Evolutionary conservation across 2,329 filamentous ascomycete species (phyloP), one percentile per base, ranked within the genome.

Genomic region (Diplodia sapinea): DNA sequence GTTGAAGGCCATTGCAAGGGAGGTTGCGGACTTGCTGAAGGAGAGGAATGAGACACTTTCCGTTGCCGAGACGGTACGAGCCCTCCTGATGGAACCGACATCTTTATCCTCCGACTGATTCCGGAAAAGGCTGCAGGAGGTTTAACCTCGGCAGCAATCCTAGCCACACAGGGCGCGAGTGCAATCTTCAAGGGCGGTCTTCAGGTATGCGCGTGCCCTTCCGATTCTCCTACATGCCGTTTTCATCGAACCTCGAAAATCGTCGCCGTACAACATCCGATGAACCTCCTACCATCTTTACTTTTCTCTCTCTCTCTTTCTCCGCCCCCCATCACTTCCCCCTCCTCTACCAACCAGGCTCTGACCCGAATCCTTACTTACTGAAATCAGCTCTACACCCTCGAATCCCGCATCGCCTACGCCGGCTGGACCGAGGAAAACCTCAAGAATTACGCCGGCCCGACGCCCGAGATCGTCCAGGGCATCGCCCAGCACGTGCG

Each of bases 351-450:
- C 50, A 17, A 36, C 11, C 40, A 38, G 51, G 13, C 29, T 4
- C 54, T 12, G 40, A 57, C 11, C n/a, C 11, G 11, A n/a, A 40
- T 29, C 55, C n/a, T 8, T 15, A 13, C 33, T n/a, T n/a, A 38
- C n/a, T 31, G 38, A 40, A 20, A 15, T 26, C 50, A 75, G 74
- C 80, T 88, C 51, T 88, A 88, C 79, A 88, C 86, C 0, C 81
- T 88, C 26, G 82, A 84, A 69, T 86, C 84, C 2, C 83, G 86
- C 68, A 79, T 87, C 66, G 82, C 84, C 38, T 88, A 84, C 73
- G 87, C 84, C 0, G 87, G 87, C 57, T 90, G 88, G 88, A 88
- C 86, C 0, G 77, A 83, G 62, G 82, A 82, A 6, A 77, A 80
- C 54, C 79, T 85, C n/a, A 79, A 81, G 23, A 72, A 71, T 65